phyloP scores from a whole-genome alignment of 2,329 filamentous ascomycete genomes.

The Hypoxylon sp. region DNA sequence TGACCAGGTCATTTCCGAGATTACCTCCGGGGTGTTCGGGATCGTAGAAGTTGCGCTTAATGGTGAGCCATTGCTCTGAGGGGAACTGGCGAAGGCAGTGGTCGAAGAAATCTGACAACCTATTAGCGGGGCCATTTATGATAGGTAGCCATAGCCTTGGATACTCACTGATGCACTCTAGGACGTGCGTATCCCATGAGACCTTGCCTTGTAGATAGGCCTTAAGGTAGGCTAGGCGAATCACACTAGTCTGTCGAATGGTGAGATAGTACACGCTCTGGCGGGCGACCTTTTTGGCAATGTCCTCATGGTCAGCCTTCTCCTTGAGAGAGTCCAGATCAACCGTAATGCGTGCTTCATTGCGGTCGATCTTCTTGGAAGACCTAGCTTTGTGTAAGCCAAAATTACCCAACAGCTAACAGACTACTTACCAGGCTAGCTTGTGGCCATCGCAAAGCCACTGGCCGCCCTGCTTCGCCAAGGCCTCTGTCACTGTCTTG shows the following conservation, averaged over 20 bases:
- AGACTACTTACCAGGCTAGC: constrained; percentile 82
- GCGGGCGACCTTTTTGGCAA: constrained; percentile 24
- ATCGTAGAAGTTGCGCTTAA: constrained; percentile 89
- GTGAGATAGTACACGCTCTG: constrained; percentile 70
- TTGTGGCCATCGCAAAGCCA: constrained; percentile 89
- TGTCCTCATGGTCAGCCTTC: constrained; percentile 49
- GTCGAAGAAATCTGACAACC: constrained; percentile 80
- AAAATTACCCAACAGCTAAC: not conserved
- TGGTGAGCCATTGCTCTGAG: constrained; percentile 74
- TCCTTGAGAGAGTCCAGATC: constrained; percentile 73
- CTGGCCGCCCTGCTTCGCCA: constrained; percentile 63
- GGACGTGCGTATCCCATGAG: constrained; percentile 75
- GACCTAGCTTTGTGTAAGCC: constrained; percentile 53
- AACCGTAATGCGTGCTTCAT: constrained; percentile 71
- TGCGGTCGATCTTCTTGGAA: constrained; percentile 59
- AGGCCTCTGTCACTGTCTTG: constrained; percentile 67
- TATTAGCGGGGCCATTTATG: constrained; percentile 20
- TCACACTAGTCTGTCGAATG: constrained; percentile 74
- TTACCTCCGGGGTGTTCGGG: constrained; percentile 62
- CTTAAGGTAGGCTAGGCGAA: constrained; percentile 77
- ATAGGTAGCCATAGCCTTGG: not conserved
- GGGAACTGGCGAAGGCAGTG: constrained; percentile 89
- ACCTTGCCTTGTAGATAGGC: constrained; percentile 75
- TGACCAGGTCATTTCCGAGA: constrained; percentile 78
- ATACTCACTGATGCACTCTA: constrained; percentile 81